Evolutionary conservation across 176 grass and related monocot genomes (phyloP).

Genomic region (Cymbopogon citratus): DNA sequence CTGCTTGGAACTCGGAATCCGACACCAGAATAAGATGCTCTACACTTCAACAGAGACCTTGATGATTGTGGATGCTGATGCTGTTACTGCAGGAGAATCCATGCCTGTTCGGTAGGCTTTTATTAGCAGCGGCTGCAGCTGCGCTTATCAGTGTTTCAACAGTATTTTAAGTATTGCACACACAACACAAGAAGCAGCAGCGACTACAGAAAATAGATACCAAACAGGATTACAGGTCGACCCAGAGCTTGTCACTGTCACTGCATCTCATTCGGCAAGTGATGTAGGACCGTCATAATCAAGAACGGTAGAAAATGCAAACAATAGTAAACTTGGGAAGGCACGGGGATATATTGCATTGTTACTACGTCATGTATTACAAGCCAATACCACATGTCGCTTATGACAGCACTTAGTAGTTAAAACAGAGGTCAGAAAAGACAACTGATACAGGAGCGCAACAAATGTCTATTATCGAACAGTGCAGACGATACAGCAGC

Average conservation of each 20-base stretch:
- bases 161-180: too few species aligned
- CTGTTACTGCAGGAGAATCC: neutral
- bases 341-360: neutral
- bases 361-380: neutral
- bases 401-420: neutral
- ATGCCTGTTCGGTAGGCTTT: too few species aligned
- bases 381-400: neutral
- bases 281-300: too few species aligned
- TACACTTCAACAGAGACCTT: neutral
- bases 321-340: neutral
- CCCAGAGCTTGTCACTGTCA: neutral
- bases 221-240: too few species aligned
- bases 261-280: too few species aligned
- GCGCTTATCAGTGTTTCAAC: too few species aligned
- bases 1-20: neutral
- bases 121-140: too few species aligned
- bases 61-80: neutral
- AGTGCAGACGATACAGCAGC: neutral
- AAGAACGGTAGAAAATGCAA: too few species aligned
- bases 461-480: slow-evolving; percentile 2
- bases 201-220: too few species aligned
- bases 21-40: neutral
- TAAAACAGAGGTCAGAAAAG: neutral
- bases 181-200: too few species aligned
- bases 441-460: neutral